Base-by-base conservation (phyloP, 2,329 filamentous ascomycete species). In the Penicillium fuscoglaucum region DNA sequence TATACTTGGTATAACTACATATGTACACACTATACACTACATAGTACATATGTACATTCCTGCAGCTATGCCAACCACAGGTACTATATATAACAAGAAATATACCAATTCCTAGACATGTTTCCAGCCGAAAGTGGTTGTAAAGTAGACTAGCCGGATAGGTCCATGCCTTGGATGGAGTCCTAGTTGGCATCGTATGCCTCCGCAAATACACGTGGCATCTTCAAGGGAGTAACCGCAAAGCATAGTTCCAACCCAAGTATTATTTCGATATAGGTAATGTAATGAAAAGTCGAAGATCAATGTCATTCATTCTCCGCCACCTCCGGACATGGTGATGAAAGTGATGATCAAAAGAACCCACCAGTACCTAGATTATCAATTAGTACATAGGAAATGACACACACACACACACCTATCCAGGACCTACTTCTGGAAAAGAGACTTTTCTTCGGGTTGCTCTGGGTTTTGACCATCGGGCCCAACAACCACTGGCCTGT, bases 281-380 rank as follows among this genome's bases (percentile, higher is more conserved):
- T 53, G n/a, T 26, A 28, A 40, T 39, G 7, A 33, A 13, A n/a
- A 15, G 6, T 26, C 19, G 12, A 44, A 49, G 37, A 49, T 66
- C 60, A 64, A 59, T 66, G 62, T 33, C 64, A 66, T 49, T 33
- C 64, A 66, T 49, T 74, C 76, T 19, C 74, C 76, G 19, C 51
- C 50, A 44, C 76, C 73, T 39, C 76, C 75, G 19, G 74, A 74
- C 70, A 80, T 71, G 28, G 70, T 71, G 55, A 80, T 57, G 57
- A 80, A 71, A 13, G 71, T 68, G 35, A 78, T 60, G 37, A 78
- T 72, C 61, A 78, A 68, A 53, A 79, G 70, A 41, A 78, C 72
- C 78, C 78, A 80, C 78, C 78, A 80, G 62, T 80, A 80, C 60
- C 78, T 78, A 50, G 3, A 54, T 45, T 40, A n/a, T 21, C 15